Percentiles rank a stretch among this genome's conserved stretches.
Evolutionary conservation across 2,329 filamentous ascomycete species (phyloP).

Genomic region (Aciculosporium take): DNA sequence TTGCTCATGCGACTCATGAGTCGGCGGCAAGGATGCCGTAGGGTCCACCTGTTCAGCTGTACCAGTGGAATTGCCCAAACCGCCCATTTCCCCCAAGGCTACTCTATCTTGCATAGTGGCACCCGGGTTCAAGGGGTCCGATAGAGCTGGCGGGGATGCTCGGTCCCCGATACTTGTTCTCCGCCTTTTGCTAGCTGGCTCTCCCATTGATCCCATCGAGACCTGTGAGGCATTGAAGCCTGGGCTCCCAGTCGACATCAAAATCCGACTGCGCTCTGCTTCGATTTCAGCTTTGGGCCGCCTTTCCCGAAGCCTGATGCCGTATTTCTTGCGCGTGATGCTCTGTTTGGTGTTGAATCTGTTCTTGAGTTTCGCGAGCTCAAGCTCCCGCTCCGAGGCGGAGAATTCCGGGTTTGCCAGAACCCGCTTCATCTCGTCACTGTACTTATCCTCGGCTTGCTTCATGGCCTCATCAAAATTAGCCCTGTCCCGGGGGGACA

Average conservation of each 20-base stretch:
- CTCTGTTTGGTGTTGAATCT: slow-evolving; percentile 42
- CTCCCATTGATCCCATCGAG: background rate
- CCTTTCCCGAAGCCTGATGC: slow-evolving; percentile 37
- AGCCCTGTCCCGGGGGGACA: slow-evolving; percentile 17
- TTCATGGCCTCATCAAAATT: slow-evolving; percentile 17
- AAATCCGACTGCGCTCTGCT: slow-evolving; percentile 25
- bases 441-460: slow-evolving; percentile 21
- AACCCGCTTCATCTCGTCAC: slow-evolving; percentile 27
- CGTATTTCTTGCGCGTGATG: slow-evolving; percentile 41
- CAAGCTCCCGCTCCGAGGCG: slow-evolving; percentile 19
- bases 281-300: slow-evolving; percentile 33
- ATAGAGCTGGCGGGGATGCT: background rate
- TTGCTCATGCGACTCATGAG: slow-evolving; percentile 7
- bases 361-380: slow-evolving; percentile 32
- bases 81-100: slow-evolving; percentile 20
- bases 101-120: slow-evolving; percentile 11
- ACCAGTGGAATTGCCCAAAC: slow-evolving; percentile 20
- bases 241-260: slow-evolving; percentile 2
- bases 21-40: slow-evolving; percentile 13
- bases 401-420: slow-evolving; percentile 15
- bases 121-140: background rate
- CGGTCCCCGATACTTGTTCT: slow-evolving; percentile 8
- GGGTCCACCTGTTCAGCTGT: slow-evolving; percentile 24
- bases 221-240: background rate
- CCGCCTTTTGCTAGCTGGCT: slow-evolving; percentile 12